Conservation (phyloP, 1,284 basidiomycete genomes). For the Cystobasidium slooffiae region DNA sequence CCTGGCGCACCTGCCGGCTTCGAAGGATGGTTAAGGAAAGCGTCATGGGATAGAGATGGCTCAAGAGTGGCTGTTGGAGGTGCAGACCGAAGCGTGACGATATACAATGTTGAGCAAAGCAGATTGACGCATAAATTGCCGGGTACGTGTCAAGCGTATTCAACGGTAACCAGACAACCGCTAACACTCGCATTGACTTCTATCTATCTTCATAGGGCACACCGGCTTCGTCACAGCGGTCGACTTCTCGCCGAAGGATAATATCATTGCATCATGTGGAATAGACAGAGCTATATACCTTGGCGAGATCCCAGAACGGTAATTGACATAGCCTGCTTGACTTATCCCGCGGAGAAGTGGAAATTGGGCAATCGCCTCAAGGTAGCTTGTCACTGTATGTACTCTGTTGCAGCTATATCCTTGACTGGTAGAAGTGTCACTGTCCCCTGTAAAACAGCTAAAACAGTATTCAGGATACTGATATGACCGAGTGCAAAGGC, state of each 20-base stretch:
- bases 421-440: too few relatives aligned
- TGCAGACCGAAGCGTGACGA: slow-evolving; percentile 68
- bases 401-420: too few relatives aligned
- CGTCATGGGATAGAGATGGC: slow-evolving; percentile 67
- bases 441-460: too few relatives aligned
- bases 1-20: slow-evolving; percentile 84
- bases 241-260: slow-evolving; percentile 89
- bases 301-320: slow-evolving; percentile 73
- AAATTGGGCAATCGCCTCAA: not conserved
- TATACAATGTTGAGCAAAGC: slow-evolving; percentile 81
- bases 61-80: slow-evolving; percentile 59
- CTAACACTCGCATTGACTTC: too few relatives aligned
- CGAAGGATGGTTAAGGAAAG: slow-evolving; percentile 77
- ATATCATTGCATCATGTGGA: slow-evolving; percentile 81
- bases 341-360: too few relatives aligned
- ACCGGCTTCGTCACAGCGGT: slow-evolving; percentile 89
- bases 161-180: too few relatives aligned
- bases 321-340: not conserved
- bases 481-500: too few relatives aligned
- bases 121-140: slow-evolving; percentile 66
- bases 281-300: slow-evolving; percentile 87
- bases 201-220: too few relatives aligned
- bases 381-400: not conserved
- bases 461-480: too few relatives aligned
- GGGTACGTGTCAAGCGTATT: slow-evolving; percentile 57